Base-by-base conservation (phyloP, 345 rosid species). In the Lumnitzera racemosa region DNA sequence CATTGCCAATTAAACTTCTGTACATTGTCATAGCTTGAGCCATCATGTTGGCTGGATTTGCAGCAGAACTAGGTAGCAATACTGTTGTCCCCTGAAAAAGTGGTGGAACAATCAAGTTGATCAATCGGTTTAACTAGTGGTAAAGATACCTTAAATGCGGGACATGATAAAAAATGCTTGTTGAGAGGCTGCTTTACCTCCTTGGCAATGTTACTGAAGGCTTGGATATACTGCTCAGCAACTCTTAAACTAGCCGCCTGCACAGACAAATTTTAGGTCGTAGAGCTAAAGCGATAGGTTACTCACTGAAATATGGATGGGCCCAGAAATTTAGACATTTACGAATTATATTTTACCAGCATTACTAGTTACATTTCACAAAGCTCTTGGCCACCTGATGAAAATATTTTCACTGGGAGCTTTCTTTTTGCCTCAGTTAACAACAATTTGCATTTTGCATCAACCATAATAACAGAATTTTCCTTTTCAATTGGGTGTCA, bases 201-300 rank as follows among this genome's bases (percentile, higher is more conserved):
- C 73, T 94, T 88, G 58, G 97, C 99, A 66, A 94, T 86, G 49
- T 94, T 82, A 54, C 97, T 71, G 43, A 90, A 94, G 47, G 99
- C 96, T 4, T 79, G 75, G 63, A 90, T 63, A 63, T 94, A 94
- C 61, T 86, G 95, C 66, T 88, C 96, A 13, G 97, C 96, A 63
- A 88, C 63, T 74, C 78, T 94, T 75, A 87, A 70, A 73, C 95
- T 83, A 20, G 96, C 97, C 20, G 97, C 96, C 97, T 94, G 90
- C 66, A 74, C 57, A 57, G 49, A 46, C 52, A 51, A 67, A 24
- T 64, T 64, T 8, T 47, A 60, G 25, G 20, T 65, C 49, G 46
- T 59, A 27, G 59, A 52, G 17, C 50, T 43, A 24, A 12, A 61
- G 23, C 4, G 12, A 51, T 10, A 36, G 10, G 43, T 36, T 36